Base-by-base conservation (phyloP, 2,329 filamentous ascomycete genomes). In the Fusarium staphyleae region DNA sequence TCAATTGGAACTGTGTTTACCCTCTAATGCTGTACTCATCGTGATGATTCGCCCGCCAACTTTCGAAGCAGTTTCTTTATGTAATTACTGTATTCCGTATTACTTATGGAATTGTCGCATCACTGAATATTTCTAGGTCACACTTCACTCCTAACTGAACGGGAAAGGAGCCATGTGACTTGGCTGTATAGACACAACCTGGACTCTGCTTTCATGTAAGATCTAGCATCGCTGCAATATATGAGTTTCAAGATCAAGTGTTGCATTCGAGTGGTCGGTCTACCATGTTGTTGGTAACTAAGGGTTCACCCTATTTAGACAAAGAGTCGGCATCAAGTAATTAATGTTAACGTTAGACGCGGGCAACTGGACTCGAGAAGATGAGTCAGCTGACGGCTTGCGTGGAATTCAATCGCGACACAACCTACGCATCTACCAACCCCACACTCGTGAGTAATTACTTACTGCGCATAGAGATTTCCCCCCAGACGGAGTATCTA, bases 401-500 rank as follows among this genome's bases (percentile, higher is more conserved):
- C 8, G 5, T 15, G 10, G 13, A 36, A 5, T n/a, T 33, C 32
- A 24, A 32, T 32, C 19, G 30, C 46, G n/a, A n/a, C n/a, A n/a
- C n/a, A n/a, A n/a, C n/a, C n/a, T n/a, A n/a, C n/a, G n/a, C n/a
- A n/a, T n/a, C n/a, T n/a, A n/a, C n/a, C n/a, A n/a, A 54, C 58
- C 58, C 58, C 58, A 62, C 54, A 62, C 54, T 62, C 55, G 52
- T 50, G 58, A 62, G 22, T 24, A n/a, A n/a, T n/a, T n/a, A n/a
- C n/a, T n/a, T n/a, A n/a, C n/a, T n/a, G n/a, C n/a, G n/a, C n/a
- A n/a, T n/a, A n/a, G n/a, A n/a, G n/a, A n/a, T n/a, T n/a, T n/a
- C n/a, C n/a, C n/a, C n/a, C n/a, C n/a, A n/a, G n/a, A n/a, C n/a
- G 57, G 57, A 59, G 48, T 15, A 37, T 12, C 5, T 18, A 19